Evolutionary conservation across 805 yeast species (phyloP), one percentile per base, ranked within the genome.

Genomic region (Ogataea henricii): DNA sequence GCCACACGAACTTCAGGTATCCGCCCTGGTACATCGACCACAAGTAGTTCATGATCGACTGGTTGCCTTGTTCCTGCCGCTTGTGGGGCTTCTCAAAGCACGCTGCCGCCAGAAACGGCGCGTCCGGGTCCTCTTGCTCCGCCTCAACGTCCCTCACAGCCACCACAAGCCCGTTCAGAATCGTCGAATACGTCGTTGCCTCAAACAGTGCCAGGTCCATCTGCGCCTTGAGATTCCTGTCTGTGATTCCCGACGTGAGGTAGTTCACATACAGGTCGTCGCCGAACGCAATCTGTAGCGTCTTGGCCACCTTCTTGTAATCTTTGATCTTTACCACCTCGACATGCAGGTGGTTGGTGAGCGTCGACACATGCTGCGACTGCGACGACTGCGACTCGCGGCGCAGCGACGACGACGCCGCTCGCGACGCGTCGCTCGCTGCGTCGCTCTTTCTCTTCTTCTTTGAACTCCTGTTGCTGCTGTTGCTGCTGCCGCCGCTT

Each of bases 261-360:
- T 78, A 80, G 52, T 72, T 70, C 48, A 77, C 73, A 55, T 79
- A 79, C 25, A 79, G 73, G 60, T 81, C 85, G 43, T 77, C 74
- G 53, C 72, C 75, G 58, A 81, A 81, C 4, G 83, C 78, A 45
- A 77, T 64, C 45, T 72, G 71, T 45, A 81, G 67, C 6, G 83
- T 78, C 48, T 70, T 70, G 20, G 84, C 83, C 22, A 82, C 82
- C 49, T 79, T 71, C 50, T 73, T 76, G 55, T 78, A 81, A 53
- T 79, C 83, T 40, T 66, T 60, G 14, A 66, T 54, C 4, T 57
- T 58, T 13, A 68, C 58, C 6, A 67, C 67, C 49, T 66, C 70
- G n/a, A 65, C 68, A 27, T 55, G 57, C 18, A 52, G 50, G 32
- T 25, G 17, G 17, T 39, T 25, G 22, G 4, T 25, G 25, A 14